Evolutionary conservation across 2,329 filamentous ascomycete species (phyloP).

Genomic region (Fusarium duplospermum): DNA sequence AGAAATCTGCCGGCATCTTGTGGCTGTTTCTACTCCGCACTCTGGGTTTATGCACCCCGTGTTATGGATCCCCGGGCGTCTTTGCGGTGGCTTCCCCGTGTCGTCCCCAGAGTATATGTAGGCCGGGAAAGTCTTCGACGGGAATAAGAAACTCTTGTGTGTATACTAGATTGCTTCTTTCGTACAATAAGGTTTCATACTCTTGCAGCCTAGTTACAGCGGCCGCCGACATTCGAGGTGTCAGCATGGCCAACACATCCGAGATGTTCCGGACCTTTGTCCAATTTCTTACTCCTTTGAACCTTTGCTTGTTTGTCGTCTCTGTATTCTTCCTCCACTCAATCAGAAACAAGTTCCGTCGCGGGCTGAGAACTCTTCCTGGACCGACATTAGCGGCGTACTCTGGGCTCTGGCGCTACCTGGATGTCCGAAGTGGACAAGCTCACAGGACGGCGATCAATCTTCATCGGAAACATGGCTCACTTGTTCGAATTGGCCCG

Average conservation of each 20-base stretch:
- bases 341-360: background rate
- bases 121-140: background rate
- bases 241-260: background rate
- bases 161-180: background rate
- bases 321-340: background rate
- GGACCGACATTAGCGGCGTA: background rate
- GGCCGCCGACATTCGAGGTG: background rate
- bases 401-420: background rate
- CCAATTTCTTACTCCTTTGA: background rate
- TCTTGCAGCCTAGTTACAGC: background rate
- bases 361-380: background rate
- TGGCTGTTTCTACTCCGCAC: background rate
- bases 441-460: background rate
- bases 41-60: background rate
- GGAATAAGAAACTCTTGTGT: background rate
- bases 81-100: background rate
- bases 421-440: background rate
- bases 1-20: background rate
- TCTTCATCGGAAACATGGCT: background rate
- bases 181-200: background rate
- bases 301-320: background rate
- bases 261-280: background rate
- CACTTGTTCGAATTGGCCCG: constrained; percentile 3
- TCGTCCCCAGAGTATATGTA: background rate
- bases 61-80: background rate